phyloP scores from a whole-genome alignment of 148 eudicot species.

The Pouteria glomerata region DNA sequence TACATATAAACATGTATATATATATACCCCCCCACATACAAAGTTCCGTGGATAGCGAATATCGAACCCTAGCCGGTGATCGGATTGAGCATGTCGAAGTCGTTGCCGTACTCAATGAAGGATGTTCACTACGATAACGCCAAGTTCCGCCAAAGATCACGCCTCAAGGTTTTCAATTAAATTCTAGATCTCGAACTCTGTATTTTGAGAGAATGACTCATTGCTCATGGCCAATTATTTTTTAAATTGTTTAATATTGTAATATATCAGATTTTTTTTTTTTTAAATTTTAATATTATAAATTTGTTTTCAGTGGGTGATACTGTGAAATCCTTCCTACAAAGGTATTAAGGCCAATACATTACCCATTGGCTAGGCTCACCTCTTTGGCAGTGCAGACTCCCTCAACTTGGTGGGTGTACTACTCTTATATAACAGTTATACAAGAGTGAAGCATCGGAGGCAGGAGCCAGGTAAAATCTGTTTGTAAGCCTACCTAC shows the following conservation, averaged over 20 bases:
- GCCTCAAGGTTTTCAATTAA: constrained; percentile 37
- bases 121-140: constrained; percentile 83
- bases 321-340: neutral
- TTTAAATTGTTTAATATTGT: neutral
- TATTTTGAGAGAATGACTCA: neutral
- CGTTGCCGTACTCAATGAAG: constrained; percentile 68
- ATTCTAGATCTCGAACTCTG: constrained; percentile 12
- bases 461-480: too few species aligned
- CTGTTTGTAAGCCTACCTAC: too few species aligned
- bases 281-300: neutral
- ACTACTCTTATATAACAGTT: too few species aligned
- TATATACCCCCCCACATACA: neutral
- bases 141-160: constrained; percentile 78
- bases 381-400: neutral
- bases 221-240: neutral
- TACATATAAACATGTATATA: neutral
- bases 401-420: too few species aligned
- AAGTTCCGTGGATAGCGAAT: neutral
- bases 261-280: too few species aligned
- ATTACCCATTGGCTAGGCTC: neutral
- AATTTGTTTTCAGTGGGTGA: neutral
- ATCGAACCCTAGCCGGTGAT: neutral
- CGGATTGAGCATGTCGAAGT: constrained; percentile 43
- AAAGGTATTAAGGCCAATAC: neutral
- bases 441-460: too few species aligned